A percentile compares a stretch with the other conserved stretches of the same genome.
phyloP scores from a whole-genome alignment of 345 rosid genomes.

The Laguncularia racemosa region DNA sequence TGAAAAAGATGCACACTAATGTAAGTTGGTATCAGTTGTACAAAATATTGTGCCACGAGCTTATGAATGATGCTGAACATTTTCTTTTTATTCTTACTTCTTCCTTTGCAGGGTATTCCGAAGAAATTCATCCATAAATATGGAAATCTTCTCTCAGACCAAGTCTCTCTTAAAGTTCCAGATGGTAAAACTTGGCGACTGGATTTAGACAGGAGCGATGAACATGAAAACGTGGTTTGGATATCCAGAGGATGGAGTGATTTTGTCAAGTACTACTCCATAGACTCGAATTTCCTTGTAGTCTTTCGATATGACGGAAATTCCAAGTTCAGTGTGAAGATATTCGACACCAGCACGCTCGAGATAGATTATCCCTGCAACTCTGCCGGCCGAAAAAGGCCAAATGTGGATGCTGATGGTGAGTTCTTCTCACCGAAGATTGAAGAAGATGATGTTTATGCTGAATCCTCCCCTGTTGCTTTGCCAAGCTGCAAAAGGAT shows the following conservation, averaged over 20 bases:
- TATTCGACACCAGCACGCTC: background rate
- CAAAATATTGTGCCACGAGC: too few relatives aligned
- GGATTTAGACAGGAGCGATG: background rate
- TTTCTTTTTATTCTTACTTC: too few relatives aligned
- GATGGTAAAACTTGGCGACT: constrained; percentile 6
- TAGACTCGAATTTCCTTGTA: background rate
- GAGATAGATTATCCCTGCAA: constrained; percentile 6
- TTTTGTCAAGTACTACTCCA: background rate
- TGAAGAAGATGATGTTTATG: too few relatives aligned
- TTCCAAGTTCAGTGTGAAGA: background rate
- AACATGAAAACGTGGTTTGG: background rate
- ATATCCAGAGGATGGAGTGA: constrained; percentile 3
- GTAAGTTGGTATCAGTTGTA: too few relatives aligned
- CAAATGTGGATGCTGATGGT: too few relatives aligned
- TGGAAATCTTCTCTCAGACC: constrained; percentile 1
- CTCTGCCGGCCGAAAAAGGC: background rate
- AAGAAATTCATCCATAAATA: background rate
- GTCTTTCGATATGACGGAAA: background rate
- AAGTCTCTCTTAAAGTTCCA: constrained; percentile 4
- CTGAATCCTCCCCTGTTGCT: too few relatives aligned
- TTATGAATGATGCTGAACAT: too few relatives aligned
- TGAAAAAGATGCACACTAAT: too few relatives aligned
- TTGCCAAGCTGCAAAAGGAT: too few relatives aligned
- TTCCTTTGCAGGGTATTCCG: background rate
- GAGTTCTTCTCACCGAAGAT: too few relatives aligned